Base-by-base conservation (phyloP, 1,284 basidiomycete genomes). In the Blastosporella zonata region DNA sequence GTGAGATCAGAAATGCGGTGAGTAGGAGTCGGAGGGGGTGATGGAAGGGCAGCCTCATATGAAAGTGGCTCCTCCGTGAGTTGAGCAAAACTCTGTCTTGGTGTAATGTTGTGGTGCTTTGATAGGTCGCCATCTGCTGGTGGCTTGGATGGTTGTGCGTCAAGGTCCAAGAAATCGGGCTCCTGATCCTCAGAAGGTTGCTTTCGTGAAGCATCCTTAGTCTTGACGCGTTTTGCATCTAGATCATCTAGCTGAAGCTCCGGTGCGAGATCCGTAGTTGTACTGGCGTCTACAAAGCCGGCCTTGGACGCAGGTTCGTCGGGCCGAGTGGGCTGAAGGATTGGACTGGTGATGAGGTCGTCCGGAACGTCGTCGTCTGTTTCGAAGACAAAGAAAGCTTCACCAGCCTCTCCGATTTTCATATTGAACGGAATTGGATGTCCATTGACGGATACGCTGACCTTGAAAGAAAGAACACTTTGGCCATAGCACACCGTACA, bases 311-410 rank as follows among this genome's bases (percentile, higher is more conserved):
- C 57, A 12, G 64, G 59, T 27, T 68, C 61, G 55, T 74, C 72
- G 6, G 78, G 73, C 47, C 71, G 68, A 3, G 82, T 84, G 3
- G 87, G 79, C 54, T 81, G 75, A 15, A 95, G 80, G 17, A 96
- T 73, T 18, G 97, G 97, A 68, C 90, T 93, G 0, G 97, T 99
- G 58, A 96, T 88, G 51, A 99, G 81, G 62, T 95, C 91, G 39
- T 84, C 89, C 1, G 97, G 96, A 27, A 99, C 86, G 55, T 95
- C 90, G 43, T 88, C 90, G 38, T 97, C 93, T 1, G 96, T 97
- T 69, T 99, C 95, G 58, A 99, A 92, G 33, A 99, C 90, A 62
- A 99, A 99, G 75, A 99, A 99, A 0, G 96, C 97, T 70, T 99
- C 97, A 15, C 97, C 97, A 1, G 95, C 92, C 54, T 99, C 96